Evolutionary conservation across 176 grass and related monocot genomes (phyloP), one percentile per base, ranked within the genome.

Genomic region (Cymbopogon citratus): DNA sequence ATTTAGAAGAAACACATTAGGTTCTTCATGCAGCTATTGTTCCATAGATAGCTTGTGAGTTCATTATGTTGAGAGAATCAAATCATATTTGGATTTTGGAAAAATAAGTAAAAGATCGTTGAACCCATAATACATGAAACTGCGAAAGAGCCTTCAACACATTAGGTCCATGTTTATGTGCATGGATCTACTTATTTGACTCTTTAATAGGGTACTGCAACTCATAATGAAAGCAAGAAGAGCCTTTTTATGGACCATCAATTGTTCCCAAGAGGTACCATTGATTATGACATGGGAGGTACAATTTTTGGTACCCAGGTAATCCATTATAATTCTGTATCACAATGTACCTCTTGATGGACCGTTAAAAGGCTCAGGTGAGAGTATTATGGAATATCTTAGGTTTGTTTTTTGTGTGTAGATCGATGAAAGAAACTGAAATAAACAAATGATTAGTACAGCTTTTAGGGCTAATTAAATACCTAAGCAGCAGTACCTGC

Each of bases 1-100:
- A 27, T 75, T 71, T 54, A 54, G 35, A 21, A 11, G 29, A 21
- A 34, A 59, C 9, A 26, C 11, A 25, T 25, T 26, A 14, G 10
- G 3, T 33, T 63, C 11, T 2, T 63, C 24, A 14, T 63, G n/a
- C 63, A 64, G 60, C 3, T 73, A 71, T 70, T 70, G 15, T 33
- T 13, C 56, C 54, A 9, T 78, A 84, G 56, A n/a, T 80, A 63
- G 9, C 35, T 65, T 64, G 19, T 77, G 9, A 64, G 67, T 23
- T 79, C 36, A 31, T 9, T 51, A 29, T 44, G 41, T 76, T 71
- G 12, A 7, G 26, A 84, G 46, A 79, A 66, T 38, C 21, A 79
- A 40, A 31, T 11, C 14, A 19, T 44, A 63, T 63, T 85, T 84
- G 43, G 63, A 41, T 48, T 63, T 85, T 84, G 43, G 63, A 41